phyloP scores from a whole-genome alignment of 768 basidiomycete species.

The Obba rivulosa region DNA sequence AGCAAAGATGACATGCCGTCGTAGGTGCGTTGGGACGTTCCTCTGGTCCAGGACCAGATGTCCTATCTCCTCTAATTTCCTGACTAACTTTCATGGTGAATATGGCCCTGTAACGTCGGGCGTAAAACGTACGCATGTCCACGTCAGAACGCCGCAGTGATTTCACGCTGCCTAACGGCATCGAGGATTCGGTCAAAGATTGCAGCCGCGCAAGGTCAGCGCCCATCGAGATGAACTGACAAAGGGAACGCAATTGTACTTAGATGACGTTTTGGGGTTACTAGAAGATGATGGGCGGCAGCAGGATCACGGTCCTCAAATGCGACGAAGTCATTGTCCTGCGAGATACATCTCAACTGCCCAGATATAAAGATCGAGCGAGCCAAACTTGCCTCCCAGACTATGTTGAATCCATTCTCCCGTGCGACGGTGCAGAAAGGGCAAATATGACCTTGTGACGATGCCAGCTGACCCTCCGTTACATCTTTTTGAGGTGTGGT shows the following conservation, averaged over 20 bases:
- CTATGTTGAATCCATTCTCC: constrained; percentile 29
- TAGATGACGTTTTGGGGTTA: constrained; percentile 32
- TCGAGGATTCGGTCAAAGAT: neutral
- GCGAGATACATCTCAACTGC: neutral
- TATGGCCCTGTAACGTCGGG: constrained; percentile 11
- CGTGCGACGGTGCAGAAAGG: constrained; percentile 27
- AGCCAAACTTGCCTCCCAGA: constrained; percentile 26
- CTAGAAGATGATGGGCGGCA: constrained; percentile 29
- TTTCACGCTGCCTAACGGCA: constrained; percentile 47
- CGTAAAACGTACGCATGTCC: constrained; percentile 39
- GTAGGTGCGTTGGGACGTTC: constrained; percentile 34
- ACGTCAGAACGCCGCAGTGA: constrained; percentile 40
- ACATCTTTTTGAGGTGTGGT: too few relatives aligned
- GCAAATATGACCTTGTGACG: constrained; percentile 13
- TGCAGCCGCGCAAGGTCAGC: constrained; percentile 1
- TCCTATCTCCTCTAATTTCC: constrained; percentile 46
- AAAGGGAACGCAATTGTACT: constrained; percentile 17
- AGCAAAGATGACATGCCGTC: constrained; percentile 34
- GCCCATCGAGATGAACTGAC: neutral
- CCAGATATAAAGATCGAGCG: neutral
- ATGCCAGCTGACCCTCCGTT: neutral
- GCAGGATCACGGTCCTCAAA: constrained; percentile 33
- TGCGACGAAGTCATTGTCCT: constrained; percentile 27
- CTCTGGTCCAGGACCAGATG: constrained; percentile 44
- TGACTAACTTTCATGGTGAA: constrained; percentile 31